These are phyloP conservation scores for Nicotiana undulata DNA, from an alignment of 257 asterid species.

Conservation along the genomic window DNA sequence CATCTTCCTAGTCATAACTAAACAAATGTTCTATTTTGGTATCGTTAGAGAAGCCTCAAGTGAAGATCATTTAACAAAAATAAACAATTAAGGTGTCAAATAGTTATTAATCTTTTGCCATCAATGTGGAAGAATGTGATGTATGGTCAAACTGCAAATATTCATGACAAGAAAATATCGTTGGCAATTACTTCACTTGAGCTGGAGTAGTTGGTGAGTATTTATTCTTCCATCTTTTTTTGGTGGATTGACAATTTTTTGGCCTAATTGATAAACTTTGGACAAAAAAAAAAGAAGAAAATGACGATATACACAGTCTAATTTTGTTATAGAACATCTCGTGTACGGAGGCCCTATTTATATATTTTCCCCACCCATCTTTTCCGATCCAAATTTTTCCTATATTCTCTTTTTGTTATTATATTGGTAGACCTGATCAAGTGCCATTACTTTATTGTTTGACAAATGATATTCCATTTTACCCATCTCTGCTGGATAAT, in stretches of 20 bases:
- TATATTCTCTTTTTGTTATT: not conserved
- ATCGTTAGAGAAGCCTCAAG: not conserved
- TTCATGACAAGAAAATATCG: not conserved
- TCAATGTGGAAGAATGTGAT: not conserved
- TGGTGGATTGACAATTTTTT: not conserved
- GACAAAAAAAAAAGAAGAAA: not conserved
- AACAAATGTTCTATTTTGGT: not conserved
- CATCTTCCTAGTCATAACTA: not conserved
- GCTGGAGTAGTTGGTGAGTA: constrained; percentile 7
- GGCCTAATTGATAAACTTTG: not conserved
- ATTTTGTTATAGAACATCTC: not conserved
- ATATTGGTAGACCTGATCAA: not conserved
- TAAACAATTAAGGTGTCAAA: not conserved
- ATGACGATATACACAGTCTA: not conserved
- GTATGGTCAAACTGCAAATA: not conserved
- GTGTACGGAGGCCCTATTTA: not conserved
- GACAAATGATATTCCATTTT: not conserved
- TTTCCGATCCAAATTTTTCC: not conserved
- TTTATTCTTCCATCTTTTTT: not conserved
- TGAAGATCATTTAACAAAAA: not conserved
- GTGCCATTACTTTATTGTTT: not conserved
- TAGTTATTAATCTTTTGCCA: not conserved
- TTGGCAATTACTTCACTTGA: constrained; percentile 1
- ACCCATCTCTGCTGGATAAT: not conserved
- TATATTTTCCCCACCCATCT: not conserved